Conservation (phyloP, 1,139 yeast species). For the Kluyveromyces sp. region DNA sequence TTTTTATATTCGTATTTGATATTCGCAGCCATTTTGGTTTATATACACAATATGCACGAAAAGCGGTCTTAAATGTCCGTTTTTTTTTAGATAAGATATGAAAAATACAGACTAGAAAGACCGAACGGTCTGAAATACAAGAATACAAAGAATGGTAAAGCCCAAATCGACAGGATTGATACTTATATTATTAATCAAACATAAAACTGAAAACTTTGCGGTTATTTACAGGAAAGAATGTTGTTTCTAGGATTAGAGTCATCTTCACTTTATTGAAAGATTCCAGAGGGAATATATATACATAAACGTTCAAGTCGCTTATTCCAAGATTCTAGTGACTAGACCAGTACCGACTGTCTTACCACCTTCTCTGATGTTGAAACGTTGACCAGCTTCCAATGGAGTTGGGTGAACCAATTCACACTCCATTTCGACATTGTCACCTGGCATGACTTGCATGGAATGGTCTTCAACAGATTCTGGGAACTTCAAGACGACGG, state of each 20-base stretch:
- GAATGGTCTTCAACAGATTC: constrained; percentile 80
- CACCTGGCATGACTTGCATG: constrained; percentile 95
- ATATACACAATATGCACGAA: no score
- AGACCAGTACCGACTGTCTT: constrained; percentile 98
- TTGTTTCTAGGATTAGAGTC: neutral
- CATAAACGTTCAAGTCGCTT: constrained; percentile 4
- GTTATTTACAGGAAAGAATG: neutral
- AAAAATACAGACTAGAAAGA: no score
- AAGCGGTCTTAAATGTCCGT: no score
- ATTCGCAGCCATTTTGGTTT: no score
- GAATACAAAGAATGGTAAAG: neutral
- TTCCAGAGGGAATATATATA: neutral
- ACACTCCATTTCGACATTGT: constrained; percentile 94
- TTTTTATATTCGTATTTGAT: no score
- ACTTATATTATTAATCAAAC: neutral
- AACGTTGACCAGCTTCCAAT: constrained; percentile 92
- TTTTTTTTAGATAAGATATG: no score
- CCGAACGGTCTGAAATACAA: neutral
- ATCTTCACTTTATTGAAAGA: neutral
- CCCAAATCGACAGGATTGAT: no score
- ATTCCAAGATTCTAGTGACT: constrained; percentile 83
- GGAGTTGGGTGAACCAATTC: constrained; percentile 90
- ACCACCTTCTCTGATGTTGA: constrained; percentile 99
- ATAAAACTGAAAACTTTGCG: neutral
- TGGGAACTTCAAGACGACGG: constrained; percentile 88